Evolutionary conservation across 1,284 basidiomycete genomes (phyloP).

Genomic region (Puccinia novopanici): DNA sequence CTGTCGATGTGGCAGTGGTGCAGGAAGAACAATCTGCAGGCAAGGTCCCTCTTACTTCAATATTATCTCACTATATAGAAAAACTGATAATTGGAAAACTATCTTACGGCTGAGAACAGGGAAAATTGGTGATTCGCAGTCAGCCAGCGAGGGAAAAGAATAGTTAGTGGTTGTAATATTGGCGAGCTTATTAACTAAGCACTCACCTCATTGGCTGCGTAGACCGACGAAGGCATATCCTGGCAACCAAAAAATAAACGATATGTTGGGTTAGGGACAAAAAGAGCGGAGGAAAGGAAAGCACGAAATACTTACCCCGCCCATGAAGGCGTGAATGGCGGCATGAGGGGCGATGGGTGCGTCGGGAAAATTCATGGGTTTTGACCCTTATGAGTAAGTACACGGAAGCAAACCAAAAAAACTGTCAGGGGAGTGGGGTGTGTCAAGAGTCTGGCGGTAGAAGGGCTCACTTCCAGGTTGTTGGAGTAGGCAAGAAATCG

Average conservation of each 20-base stretch:
- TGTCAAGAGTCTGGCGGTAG: too few species aligned
- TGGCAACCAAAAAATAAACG: not conserved
- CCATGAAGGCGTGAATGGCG: conserved; percentile 32
- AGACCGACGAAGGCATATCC: conserved; percentile 41
- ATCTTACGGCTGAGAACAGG: conserved; percentile 34
- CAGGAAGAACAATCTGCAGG: conserved; percentile 45
- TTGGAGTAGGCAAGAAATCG: conserved; percentile 28
- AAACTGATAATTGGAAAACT: not conserved
- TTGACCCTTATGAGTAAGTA: conserved; percentile 11
- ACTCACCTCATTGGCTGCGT: conserved; percentile 46
- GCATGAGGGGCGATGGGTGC: conserved; percentile 34
- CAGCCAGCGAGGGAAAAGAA: not conserved
- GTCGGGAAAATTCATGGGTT: conserved; percentile 31
- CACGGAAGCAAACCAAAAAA: too few species aligned
- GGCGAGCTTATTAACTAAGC: not conserved
- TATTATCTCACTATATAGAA: not conserved
- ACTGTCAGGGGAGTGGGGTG: too few species aligned
- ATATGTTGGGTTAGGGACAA: not conserved
- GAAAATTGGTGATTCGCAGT: too few species aligned
- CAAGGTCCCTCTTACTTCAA: not conserved
- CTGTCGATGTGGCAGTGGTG: conserved; percentile 51
- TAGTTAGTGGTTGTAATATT: not conserved
- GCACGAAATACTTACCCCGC: conserved; percentile 20
- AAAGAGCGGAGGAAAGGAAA: not conserved
- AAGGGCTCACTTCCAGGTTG: conserved; percentile 13